A percentile compares a stretch with the other conserved stretches of the same genome.
Conservation (phyloP, 225 moss, liverwort and hornwort genomes). For the Neckera pumila region DNA sequence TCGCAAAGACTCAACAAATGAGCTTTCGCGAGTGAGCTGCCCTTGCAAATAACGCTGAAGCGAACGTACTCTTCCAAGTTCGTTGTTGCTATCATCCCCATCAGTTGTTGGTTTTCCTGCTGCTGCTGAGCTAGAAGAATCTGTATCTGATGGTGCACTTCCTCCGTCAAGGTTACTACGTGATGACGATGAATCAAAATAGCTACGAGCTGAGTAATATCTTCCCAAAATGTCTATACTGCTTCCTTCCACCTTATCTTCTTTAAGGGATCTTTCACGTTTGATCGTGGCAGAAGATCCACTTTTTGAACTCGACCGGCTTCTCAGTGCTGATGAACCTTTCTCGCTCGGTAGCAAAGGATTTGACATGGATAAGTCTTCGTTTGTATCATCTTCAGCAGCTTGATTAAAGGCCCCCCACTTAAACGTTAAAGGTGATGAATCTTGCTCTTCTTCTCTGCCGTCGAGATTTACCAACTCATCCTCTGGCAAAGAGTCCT, state of each 20-base stretch:
- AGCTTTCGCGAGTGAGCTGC: slow-evolving; percentile 18
- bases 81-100: background rate
- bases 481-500: slow-evolving; percentile 3
- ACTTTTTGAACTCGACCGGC: background rate
- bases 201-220: slow-evolving; percentile 39
- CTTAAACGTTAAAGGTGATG: slow-evolving; percentile 28
- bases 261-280: background rate
- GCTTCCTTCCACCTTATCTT: background rate
- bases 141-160: slow-evolving; percentile 3
- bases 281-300: slow-evolving; percentile 1
- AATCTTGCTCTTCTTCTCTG: slow-evolving; percentile 7
- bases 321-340: background rate
- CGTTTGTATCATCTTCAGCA: background rate
- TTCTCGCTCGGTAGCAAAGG: background rate
- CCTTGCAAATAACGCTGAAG: slow-evolving; percentile 27
- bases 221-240: slow-evolving; percentile 3
- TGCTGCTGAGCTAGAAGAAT: slow-evolving; percentile 1
- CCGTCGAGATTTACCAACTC: slow-evolving; percentile 17
- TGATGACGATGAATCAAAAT: slow-evolving; percentile 30
- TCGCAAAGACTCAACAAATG: slow-evolving; percentile 12
- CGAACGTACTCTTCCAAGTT: slow-evolving; percentile 4
- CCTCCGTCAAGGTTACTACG: slow-evolving; percentile 9
- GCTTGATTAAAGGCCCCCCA: slow-evolving; percentile 33
- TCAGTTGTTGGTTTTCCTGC: background rate
- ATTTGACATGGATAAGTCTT: background rate